Percentiles rank a stretch among this genome's conserved stretches.
These are phyloP conservation scores for Didymella glomerata DNA, from an alignment of 2,329 filamentous ascomycete genomes.

Conservation along the genomic window DNA sequence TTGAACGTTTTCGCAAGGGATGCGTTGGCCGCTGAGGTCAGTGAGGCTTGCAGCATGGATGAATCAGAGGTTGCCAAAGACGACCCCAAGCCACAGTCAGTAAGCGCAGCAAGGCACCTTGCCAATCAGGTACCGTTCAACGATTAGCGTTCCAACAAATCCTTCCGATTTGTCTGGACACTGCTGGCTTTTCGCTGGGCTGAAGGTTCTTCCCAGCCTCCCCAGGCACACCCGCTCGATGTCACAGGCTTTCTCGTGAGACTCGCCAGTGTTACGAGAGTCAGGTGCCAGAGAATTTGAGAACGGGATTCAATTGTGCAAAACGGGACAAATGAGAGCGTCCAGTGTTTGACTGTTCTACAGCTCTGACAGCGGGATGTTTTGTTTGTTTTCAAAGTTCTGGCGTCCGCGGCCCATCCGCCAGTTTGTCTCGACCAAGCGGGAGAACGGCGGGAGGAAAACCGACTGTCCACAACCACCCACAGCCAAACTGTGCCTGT, in stretches of 20 bases:
- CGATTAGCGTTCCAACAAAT: conserved; percentile 32
- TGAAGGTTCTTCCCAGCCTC: conserved; percentile 33
- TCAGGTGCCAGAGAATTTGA: conserved; percentile 18
- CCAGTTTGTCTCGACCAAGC: conserved; percentile 16
- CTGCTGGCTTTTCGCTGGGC: conserved; percentile 30
- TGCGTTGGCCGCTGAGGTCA: conserved; percentile 41
- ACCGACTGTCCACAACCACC: conserved; percentile 24
- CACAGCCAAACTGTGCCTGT: conserved; percentile 25
- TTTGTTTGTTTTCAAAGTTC: conserved; percentile 37
- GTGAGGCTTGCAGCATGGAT: conserved; percentile 33
- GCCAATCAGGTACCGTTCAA: conserved; percentile 42
- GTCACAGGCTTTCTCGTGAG: conserved; percentile 21
- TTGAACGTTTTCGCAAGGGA: conserved; percentile 25
- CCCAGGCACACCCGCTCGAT: conserved; percentile 26
- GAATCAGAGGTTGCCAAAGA: conserved; percentile 12
- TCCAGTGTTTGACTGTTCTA: conserved; percentile 24
- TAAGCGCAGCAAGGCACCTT: conserved; percentile 29
- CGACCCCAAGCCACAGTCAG: conserved; percentile 23
- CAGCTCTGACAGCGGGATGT: conserved; percentile 29
- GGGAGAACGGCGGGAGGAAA: conserved; percentile 27
- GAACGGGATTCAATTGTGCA: conserved; percentile 19
- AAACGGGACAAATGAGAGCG: conserved; percentile 21
- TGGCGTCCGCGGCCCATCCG: conserved; percentile 7
- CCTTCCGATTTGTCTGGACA: conserved; percentile 40
- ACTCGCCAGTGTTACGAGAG: conserved; percentile 9